Base-by-base conservation (phyloP, 2,329 filamentous ascomycete genomes). In the Pseudogymnoascus sp. region DNA sequence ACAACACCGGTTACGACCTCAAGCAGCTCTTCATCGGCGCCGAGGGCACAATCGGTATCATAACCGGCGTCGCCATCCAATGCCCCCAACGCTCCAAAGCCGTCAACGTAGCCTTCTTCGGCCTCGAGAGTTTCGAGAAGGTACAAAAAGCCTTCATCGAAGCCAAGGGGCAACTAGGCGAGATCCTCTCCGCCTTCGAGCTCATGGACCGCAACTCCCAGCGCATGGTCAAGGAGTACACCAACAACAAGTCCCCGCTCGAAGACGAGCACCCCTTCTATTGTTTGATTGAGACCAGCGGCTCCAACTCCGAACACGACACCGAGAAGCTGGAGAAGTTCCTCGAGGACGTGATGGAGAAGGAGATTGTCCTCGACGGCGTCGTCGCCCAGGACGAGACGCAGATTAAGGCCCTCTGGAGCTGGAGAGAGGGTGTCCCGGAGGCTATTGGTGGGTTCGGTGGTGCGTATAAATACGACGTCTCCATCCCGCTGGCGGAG, bases 1-100 rank as follows among this genome's bases (percentile, higher is more conserved):
- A 99, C 82, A 99, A 99, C 79, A 99, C 95, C 1, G 95, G 95
- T 28, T 99, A 97, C 77, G 96, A 99, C 74, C 77, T 97, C 64
- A 97, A 97, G 80, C 93, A 97, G 77, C 84, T 97, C 37, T 97
- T 99, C 75, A 96, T 99, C 71, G 95, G 95, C 53, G 90, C 88
- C 34, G 95, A 99, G 76, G 95, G 95, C 23, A 97, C 95, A 4
- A 89, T 97, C 67, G 95, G 95, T 62, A 89, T 97, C 71, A 90
- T 99, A 70, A 99, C 95, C 16, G 93, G 85, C 56, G 83, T 97
- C 38, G 93, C 92, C 3, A 89, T 99, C 66, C 82, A 93, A 69
- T 97, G 93, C 72, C 93, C 95, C 0, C 92, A 93, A 73, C 85
- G 91, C 16, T 90, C 92, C 18, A 87, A 89, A 53, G 93, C 95